These are phyloP conservation scores for Gnaphalium uliginosum DNA, from an alignment of 129 eudicot species.

Conservation along the genomic window DNA sequence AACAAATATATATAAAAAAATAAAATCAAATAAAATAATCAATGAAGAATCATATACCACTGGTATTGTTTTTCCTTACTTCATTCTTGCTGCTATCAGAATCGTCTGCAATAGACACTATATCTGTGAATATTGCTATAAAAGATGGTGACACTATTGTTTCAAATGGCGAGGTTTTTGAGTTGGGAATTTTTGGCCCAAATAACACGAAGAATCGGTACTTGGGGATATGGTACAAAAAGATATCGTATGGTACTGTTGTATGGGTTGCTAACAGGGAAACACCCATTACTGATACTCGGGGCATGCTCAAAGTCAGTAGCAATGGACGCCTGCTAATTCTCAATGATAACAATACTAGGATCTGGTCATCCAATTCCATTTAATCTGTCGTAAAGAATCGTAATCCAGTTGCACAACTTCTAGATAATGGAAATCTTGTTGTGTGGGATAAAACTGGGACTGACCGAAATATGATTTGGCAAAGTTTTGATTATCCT, in stretches of 20 bases:
- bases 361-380: conserved; percentile 28
- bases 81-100: background rate
- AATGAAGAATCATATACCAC: background rate
- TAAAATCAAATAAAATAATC: too few relatives aligned
- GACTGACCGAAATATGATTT: background rate
- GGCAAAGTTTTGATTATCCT: conserved; percentile 26
- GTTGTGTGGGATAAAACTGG: conserved; percentile 4
- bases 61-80: background rate
- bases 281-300: conserved; percentile 23
- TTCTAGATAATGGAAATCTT: conserved; percentile 18
- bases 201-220: conserved; percentile 21
- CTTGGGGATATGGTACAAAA: conserved; percentile 28
- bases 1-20: too few relatives aligned
- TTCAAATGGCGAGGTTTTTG: conserved; percentile 8
- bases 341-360: conserved; percentile 1
- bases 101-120: background rate
- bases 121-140: background rate
- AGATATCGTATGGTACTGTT: conserved; percentile 17
- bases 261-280: background rate
- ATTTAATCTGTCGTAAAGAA: background rate
- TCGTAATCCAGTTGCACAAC: background rate
- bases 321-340: conserved; percentile 6
- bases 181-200: conserved; percentile 24
- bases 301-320: conserved; percentile 17
- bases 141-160: conserved; percentile 24